These are phyloP conservation scores for Exophiala calicioides DNA, from an alignment of 2,329 filamentous ascomycete genomes.

Conservation along the genomic window DNA sequence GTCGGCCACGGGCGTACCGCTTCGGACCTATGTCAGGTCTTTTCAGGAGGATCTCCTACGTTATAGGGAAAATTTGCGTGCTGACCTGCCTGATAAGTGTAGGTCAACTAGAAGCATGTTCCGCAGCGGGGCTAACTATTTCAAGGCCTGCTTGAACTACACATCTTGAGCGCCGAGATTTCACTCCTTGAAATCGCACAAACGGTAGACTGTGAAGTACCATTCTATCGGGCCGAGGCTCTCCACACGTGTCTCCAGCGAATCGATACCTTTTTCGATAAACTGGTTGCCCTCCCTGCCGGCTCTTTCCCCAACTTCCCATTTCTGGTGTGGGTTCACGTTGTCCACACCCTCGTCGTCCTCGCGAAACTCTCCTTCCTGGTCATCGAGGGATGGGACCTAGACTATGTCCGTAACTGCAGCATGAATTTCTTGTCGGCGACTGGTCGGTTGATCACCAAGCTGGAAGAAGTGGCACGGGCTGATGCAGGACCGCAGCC, in stretches of 20 bases:
- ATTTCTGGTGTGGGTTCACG: conserved; percentile 47
- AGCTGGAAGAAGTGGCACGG: conserved; percentile 24
- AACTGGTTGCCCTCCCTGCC: conserved; percentile 49
- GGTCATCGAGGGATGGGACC: conserved; percentile 33
- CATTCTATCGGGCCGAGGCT: conserved; percentile 38
- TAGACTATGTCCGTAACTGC: conserved; percentile 28
- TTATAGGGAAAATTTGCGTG: conserved; percentile 21
- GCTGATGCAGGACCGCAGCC: not conserved
- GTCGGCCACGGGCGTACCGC: conserved; percentile 22
- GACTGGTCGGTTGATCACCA: conserved; percentile 22
- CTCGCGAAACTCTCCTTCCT: conserved; percentile 34
- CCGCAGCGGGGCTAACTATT: not conserved
- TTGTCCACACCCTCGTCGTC: conserved; percentile 47
- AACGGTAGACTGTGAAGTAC: conserved; percentile 42
- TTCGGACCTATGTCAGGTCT: conserved; percentile 43
- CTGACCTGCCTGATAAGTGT: conserved; percentile 9
- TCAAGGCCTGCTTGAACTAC: conserved; percentile 7
- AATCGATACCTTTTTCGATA: conserved; percentile 53
- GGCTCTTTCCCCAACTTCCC: conserved; percentile 49
- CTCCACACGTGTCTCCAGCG: conserved; percentile 52
- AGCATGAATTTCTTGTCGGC: conserved; percentile 29
- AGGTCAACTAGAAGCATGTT: not conserved
- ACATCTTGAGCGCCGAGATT: conserved; percentile 28
- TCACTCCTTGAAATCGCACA: conserved; percentile 32
- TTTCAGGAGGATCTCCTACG: conserved; percentile 45